A percentile compares a stretch with the other conserved stretches of the same genome.
These are phyloP conservation scores for Exophiala spinifera DNA, from an alignment of 2,329 filamentous ascomycete genomes.

Conservation along the genomic window DNA sequence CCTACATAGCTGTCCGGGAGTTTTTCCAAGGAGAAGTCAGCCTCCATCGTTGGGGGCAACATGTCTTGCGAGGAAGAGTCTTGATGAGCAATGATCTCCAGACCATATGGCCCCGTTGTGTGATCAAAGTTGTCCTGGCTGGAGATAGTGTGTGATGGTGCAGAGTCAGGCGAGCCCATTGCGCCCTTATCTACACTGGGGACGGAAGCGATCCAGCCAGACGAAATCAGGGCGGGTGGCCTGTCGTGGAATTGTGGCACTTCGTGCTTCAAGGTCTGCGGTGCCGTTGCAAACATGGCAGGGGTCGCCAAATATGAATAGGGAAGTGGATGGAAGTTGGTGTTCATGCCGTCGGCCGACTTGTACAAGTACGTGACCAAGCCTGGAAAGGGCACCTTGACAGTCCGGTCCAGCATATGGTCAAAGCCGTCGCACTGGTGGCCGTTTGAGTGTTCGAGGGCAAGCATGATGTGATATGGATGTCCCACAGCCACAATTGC, in stretches of 20 bases:
- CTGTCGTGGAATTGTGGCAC: conserved; percentile 31
- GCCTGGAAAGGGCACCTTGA: conserved; percentile 24
- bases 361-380: conserved; percentile 24
- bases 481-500: conserved; percentile 9
- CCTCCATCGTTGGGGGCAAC: conserved; percentile 43
- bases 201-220: conserved; percentile 58
- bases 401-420: conserved; percentile 19
- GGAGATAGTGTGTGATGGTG: conserved; percentile 53
- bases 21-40: conserved; percentile 44
- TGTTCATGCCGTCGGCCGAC: conserved; percentile 14
- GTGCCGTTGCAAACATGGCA: conserved; percentile 20
- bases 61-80: conserved; percentile 46
- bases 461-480: conserved; percentile 23
- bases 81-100: conserved; percentile 62
- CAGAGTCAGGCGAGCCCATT: conserved; percentile 64
- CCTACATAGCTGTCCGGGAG: conserved; percentile 45
- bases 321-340: conserved; percentile 22
- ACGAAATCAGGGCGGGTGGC: conserved; percentile 59
- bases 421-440: conserved; percentile 18
- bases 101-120: conserved; percentile 43
- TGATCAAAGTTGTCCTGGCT: conserved; percentile 57
- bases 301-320: conserved; percentile 24
- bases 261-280: conserved; percentile 20
- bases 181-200: conserved; percentile 61
- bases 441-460: conserved; percentile 25